Evolutionary conservation across 805 yeast genomes (phyloP), one percentile per base, ranked within the genome.

Genomic region (Schwanniomyces vanrijiae): DNA sequence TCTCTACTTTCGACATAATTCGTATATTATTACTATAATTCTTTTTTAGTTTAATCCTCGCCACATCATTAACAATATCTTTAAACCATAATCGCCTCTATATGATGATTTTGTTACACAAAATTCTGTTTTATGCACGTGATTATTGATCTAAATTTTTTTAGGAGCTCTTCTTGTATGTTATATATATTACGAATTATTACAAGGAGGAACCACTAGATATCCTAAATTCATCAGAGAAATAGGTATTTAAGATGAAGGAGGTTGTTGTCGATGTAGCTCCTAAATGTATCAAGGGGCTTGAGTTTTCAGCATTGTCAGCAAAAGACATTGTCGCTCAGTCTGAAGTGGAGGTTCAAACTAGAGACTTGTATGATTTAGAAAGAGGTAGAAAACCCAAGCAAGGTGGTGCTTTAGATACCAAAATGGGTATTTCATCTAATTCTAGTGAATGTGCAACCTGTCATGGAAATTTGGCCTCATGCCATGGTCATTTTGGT

Each of bases 401-500:
- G 52, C 73, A 66, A 14, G 78, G 81, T 53, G 99, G 99, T 52
- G 97, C 99, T 2, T 73, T 94, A 35, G 99, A 94, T 66, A 78
- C 90, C 19, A 77, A 80, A 44, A 90, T 95, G 99, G 99, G 99
- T 63, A 89, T 89, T 3, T 88, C 96, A 5, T 83, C 94, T 44
- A 90, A 89, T 55, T 68, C 85, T n/a, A 73, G 82, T 13, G 95
- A 87, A 62, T 94, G 99, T 74, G 65, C 80, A 11, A 95, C 98
- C 0, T 94, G 99, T 69, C 89, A 83, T 57, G 98, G 98, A 2
- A 83, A 83, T 55, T 71, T 94, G 53, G 96, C 96, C 0, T 81
- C 96, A 1, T 94, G 99, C 66, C 97, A 92, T 69, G 99, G 99
- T 48, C 99, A 94, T 71, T 94, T 94, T 65, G 99, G 99, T 37